Evolutionary conservation across 495 filamentous ascomycete species (phyloP).

Genomic region (Neurospora hispaniola): DNA sequence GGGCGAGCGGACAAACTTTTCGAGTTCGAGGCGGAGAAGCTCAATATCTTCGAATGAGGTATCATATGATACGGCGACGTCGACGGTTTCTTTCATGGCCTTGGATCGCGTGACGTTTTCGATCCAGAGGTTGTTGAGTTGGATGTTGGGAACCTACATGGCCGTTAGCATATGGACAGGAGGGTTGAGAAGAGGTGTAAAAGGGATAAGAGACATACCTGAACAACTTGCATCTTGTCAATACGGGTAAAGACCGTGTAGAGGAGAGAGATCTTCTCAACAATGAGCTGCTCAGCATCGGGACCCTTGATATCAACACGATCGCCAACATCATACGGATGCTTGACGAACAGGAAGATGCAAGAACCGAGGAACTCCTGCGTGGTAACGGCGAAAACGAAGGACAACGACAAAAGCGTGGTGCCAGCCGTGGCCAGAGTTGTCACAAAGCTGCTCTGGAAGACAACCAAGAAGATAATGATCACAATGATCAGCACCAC

Average conservation of each 20-base stretch:
- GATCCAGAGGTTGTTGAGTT: slow-evolving; percentile 83
- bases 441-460: slow-evolving; percentile 72
- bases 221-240: slow-evolving; percentile 69
- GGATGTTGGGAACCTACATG: slow-evolving; percentile 62
- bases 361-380: slow-evolving; percentile 93
- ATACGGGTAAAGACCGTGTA: slow-evolving; percentile 89
- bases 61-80: slow-evolving; percentile 69
- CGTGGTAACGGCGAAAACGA: slow-evolving; percentile 81
- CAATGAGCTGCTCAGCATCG: slow-evolving; percentile 55
- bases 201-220: slow-evolving; percentile 26
- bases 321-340: slow-evolving; percentile 82
- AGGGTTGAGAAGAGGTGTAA: neutral
- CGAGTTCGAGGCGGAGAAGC: slow-evolving; percentile 67
- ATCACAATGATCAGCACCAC: slow-evolving; percentile 71
- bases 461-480: slow-evolving; percentile 83
- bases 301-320: slow-evolving; percentile 71
- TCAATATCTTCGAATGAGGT: slow-evolving; percentile 85
- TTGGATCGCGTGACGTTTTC: slow-evolving; percentile 86
- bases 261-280: slow-evolving; percentile 89
- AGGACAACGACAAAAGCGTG: slow-evolving; percentile 85
- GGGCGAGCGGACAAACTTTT: slow-evolving; percentile 69
- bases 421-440: slow-evolving; percentile 92
- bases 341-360: slow-evolving; percentile 98
- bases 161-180: neutral
- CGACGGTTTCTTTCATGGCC: slow-evolving; percentile 80